Conservation (phyloP, 2,329 filamentous ascomycete genomes). For the Sarocladium kiliense region DNA sequence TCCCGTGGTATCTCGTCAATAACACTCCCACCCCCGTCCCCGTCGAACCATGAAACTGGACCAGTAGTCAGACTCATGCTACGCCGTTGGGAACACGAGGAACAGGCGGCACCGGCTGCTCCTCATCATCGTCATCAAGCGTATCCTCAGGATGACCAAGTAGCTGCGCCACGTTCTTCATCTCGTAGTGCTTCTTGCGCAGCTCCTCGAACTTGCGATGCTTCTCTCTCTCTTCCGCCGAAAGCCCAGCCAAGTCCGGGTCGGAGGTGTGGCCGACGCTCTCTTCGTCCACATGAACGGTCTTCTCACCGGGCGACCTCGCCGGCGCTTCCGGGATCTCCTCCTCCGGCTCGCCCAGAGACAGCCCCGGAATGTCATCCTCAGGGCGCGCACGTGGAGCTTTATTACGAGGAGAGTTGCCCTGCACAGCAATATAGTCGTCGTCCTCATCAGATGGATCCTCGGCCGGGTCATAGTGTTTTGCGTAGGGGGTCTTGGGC, state of each 20-base stretch:
- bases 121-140: slow-evolving; percentile 57
- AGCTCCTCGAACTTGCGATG: slow-evolving; percentile 86
- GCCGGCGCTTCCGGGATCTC: slow-evolving; percentile 43
- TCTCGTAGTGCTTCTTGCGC: slow-evolving; percentile 97
- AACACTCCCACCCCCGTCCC: not conserved
- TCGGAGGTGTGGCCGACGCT: slow-evolving; percentile 51
- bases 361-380: slow-evolving; percentile 87
- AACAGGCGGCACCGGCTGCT: slow-evolving; percentile 40
- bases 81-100: slow-evolving; percentile 39
- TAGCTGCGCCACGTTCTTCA: slow-evolving; percentile 86
- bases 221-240: slow-evolving; percentile 77
- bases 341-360: slow-evolving; percentile 88
- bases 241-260: slow-evolving; percentile 40
- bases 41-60: not conserved
- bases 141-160: slow-evolving; percentile 70
- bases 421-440: slow-evolving; percentile 22
- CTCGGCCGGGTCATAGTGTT: slow-evolving; percentile 83
- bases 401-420: slow-evolving; percentile 22
- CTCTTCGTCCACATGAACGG: slow-evolving; percentile 72
- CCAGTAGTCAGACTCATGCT: no score
- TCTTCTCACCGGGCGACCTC: slow-evolving; percentile 49
- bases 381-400: slow-evolving; percentile 35
- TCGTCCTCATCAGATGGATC: slow-evolving; percentile 76
- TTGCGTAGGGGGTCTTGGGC: slow-evolving; percentile 94
- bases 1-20: not conserved